A percentile compares a stretch with the other conserved stretches of the same genome.
These are phyloP conservation scores for Eucalyptus virginea DNA, from an alignment of 345 rosid genomes.

Conservation along the genomic window DNA sequence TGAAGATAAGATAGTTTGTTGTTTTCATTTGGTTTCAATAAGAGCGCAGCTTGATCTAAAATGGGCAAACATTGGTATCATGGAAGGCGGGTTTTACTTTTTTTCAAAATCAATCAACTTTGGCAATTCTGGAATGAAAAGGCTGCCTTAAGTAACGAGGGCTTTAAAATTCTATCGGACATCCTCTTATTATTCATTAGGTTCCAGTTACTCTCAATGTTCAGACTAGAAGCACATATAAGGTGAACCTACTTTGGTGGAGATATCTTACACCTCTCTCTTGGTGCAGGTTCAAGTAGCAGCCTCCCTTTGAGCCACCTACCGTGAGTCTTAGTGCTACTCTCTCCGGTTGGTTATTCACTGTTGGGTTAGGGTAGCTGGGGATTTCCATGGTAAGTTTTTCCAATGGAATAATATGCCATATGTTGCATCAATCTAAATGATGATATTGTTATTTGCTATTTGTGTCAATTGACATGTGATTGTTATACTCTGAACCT, in stretches of 20 bases:
- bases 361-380: neutral
- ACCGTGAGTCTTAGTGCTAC: neutral
- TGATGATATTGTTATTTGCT: accelerated
- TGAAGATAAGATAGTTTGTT: neutral
- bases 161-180: too few species aligned
- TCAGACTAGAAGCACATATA: neutral
- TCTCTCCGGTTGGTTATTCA: neutral
- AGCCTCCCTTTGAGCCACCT: neutral
- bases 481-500: neutral
- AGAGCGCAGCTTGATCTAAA: neutral
- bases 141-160: neutral
- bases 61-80: neutral
- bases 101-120: neutral
- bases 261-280: neutral
- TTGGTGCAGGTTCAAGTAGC: neutral
- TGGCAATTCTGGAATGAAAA: neutral
- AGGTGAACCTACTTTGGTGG: neutral
- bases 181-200: neutral
- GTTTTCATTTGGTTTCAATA: neutral
- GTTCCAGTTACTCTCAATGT: accelerated
- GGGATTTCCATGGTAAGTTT: neutral
- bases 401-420: neutral
- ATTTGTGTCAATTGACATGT: accelerated
- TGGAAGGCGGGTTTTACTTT: neutral
- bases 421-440: neutral